phyloP scores from a whole-genome alignment of 202 grass and related monocot species.

The Brachypodium distachyon region DNA sequence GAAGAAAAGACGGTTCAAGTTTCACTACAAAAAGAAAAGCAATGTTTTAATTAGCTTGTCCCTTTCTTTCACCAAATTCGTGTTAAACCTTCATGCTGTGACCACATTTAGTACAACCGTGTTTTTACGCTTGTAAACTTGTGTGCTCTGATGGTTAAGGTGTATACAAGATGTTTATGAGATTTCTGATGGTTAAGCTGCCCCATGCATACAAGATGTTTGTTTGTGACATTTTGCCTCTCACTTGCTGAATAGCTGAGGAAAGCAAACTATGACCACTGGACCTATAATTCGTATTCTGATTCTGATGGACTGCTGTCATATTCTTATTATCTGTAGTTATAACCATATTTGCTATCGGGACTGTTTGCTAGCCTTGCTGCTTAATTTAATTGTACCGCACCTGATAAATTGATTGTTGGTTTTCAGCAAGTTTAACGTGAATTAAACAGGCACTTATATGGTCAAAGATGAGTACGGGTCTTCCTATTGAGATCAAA shows the following conservation, averaged over 20 bases:
- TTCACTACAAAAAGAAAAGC: neutral
- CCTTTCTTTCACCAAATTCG: conserved; percentile 1
- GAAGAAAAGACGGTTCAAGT: neutral
- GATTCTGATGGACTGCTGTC: neutral
- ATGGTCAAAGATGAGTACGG: conserved; percentile 99
- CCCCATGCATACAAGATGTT: neutral
- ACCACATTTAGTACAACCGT: neutral
- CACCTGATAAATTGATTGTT: neutral
- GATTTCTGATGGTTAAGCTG: neutral
- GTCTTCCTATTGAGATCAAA: conserved; percentile 92
- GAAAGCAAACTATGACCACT: neutral
- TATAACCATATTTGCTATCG: neutral
- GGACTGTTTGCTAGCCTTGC: neutral
- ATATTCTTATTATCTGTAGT: neutral
- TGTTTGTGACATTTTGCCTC: neutral
- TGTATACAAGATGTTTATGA: neutral
- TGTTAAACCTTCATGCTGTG: neutral
- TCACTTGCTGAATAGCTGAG: neutral
- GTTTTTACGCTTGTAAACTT: neutral
- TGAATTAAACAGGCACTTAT: conserved; percentile 80
- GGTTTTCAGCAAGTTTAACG: conserved; percentile 5
- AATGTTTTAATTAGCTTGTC: neutral
- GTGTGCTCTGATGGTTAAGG: conserved; percentile 1
- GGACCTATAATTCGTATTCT: neutral
- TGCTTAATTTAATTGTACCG: neutral